Base-by-base conservation (phyloP, 306 rosid species). In the Inga laurina region DNA sequence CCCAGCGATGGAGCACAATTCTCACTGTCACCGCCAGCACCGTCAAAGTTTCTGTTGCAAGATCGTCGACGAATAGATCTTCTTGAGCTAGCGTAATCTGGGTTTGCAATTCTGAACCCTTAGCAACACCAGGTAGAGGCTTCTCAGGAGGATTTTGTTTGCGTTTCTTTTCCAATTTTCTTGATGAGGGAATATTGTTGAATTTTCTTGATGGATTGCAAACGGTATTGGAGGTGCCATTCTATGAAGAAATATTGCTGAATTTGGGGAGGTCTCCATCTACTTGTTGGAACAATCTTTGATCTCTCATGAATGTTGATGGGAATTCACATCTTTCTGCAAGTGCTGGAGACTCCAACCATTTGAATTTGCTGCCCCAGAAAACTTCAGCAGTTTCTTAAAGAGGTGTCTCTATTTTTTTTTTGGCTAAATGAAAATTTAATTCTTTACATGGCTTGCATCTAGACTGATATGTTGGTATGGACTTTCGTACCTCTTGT, bases 151-250 rank as follows among this genome's bases (percentile, higher is more conserved):
- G 35, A 24, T 64, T n/a, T 12, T 27, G 12, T 8, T 35, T 3
- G 3, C 3, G 22, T 27, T 27, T 27, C 0, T 6, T 19, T 18
- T 24, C 14, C 27, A 46, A 4, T 21, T 67, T 78, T 54, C 10
- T 79, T 35, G 18, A 94, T 95, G 98, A 91, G 95, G 91, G 92
- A 88, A 81, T 80, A 93, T 61, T 93, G 34, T 32, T 97, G 27
- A 95, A 95, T 79, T 85, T n/a, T n/a, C n/a, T 76, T 10, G 93
- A 95, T 24, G 95, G 97, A 9, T 87, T 95, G 64, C 97, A 88
- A 3, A 95, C 98, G 32, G 97, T 95, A 51, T 57, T 95, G 56
- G 98, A 93, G 84, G 97, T 95, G 70, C 97, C 97, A 0, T 91
- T 95, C 15, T 97, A 95, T 0, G 97, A 95, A 74, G 97, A 88